Base-by-base conservation (phyloP, 495 filamentous ascomycete species). In the Polyplosphaeria fusca region DNA sequence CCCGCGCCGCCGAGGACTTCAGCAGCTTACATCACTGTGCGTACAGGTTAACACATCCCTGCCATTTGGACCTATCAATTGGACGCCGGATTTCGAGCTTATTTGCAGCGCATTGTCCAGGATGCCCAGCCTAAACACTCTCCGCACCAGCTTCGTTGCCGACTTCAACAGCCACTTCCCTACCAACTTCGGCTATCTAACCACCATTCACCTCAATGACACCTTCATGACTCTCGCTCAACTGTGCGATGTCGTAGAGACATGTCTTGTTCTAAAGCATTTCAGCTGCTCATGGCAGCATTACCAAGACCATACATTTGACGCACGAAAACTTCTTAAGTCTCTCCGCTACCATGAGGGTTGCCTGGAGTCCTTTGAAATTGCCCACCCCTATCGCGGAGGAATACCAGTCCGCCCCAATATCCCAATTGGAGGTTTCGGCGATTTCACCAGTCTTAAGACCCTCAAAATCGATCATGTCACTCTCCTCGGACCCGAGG, bases 281-380 rank as follows among this genome's bases (percentile, higher is more conserved):
- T 38, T 58, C 39, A 45, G 1, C 22, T 49, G 45, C 23, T 30
- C 37, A n/a, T 58, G 54, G 54, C 26, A n/a, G n/a, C n/a, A n/a
- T n/a, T n/a, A n/a, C n/a, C n/a, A n/a, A n/a, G n/a, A n/a, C n/a
- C n/a, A n/a, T n/a, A n/a, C n/a, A n/a, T n/a, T n/a, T n/a, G n/a
- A n/a, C n/a, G n/a, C n/a, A n/a, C n/a, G n/a, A n/a, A n/a, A n/a
- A n/a, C n/a, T n/a, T n/a, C n/a, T n/a, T n/a, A n/a, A n/a, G n/a
- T n/a, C n/a, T n/a, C n/a, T n/a, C n/a, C n/a, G n/a, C n/a, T n/a
- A n/a, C n/a, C n/a, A n/a, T n/a, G n/a, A n/a, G n/a, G n/a, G n/a
- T n/a, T n/a, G n/a, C n/a, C n/a, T n/a, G n/a, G n/a, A n/a, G n/a
- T n/a, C n/a, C n/a, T n/a, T n/a, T n/a, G n/a, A n/a, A n/a, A n/a